phyloP scores from a whole-genome alignment of 139 green algal species.

The Chlamydomonas asymmetrica region DNA sequence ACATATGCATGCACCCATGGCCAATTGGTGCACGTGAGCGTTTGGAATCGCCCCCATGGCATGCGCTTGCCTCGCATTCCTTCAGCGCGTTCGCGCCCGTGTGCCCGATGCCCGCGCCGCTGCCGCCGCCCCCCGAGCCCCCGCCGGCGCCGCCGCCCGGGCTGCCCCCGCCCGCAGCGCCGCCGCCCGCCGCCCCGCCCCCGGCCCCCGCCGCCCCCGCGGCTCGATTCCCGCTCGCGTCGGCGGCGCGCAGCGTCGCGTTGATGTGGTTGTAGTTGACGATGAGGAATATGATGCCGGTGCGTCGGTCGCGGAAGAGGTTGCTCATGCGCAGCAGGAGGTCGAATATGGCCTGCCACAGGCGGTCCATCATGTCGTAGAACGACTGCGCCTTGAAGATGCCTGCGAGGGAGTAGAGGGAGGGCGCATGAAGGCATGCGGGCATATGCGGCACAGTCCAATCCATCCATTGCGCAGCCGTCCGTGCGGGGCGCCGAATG shows the following conservation, averaged over 20 bases:
- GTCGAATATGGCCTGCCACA: slow-evolving; percentile 60
- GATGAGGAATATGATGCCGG: slow-evolving; percentile 91
- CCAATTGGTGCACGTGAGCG: too few relatives aligned
- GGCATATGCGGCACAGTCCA: too few relatives aligned
- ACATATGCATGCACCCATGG: too few relatives aligned
- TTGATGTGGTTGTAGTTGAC: slow-evolving; percentile 88
- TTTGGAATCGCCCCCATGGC: too few relatives aligned
- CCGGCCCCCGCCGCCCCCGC: not conserved
- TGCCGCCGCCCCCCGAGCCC: not conserved
- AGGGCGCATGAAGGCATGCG: too few relatives aligned
- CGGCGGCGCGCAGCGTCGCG: slow-evolving; percentile 43
- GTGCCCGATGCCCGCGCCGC: slow-evolving; percentile 47
- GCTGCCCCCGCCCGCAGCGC: not conserved
- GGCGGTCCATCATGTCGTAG: slow-evolving; percentile 56
- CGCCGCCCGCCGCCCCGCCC: not conserved
- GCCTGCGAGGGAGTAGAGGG: slow-evolving; percentile 20
- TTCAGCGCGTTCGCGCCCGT: slow-evolving; percentile 67
- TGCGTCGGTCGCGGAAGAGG: slow-evolving; percentile 56
- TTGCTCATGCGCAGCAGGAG: slow-evolving; percentile 65
- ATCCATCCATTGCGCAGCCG: too few relatives aligned
- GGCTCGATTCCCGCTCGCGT: slow-evolving; percentile 3
- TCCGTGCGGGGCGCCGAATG: too few relatives aligned
- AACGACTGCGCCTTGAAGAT: slow-evolving; percentile 59
- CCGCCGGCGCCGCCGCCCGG: not conserved
- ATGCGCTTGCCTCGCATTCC: slow-evolving; percentile 83